These are phyloP conservation scores for Psilocybe subaeruginosa DNA, from an alignment of 768 basidiomycete species.

Conservation along the genomic window DNA sequence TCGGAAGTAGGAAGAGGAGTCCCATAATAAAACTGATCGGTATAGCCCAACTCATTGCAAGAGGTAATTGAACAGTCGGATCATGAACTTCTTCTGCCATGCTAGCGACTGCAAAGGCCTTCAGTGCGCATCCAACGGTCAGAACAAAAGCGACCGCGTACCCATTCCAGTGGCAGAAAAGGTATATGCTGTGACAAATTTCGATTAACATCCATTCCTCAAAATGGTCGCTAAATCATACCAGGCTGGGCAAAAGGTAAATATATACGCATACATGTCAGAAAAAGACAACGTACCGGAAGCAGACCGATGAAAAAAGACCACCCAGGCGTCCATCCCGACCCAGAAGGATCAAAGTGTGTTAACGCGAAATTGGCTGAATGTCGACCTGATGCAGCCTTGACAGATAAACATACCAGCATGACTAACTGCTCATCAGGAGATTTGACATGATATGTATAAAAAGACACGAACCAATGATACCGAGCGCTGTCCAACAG, in stretches of 20 bases:
- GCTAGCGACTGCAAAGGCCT: conserved; percentile 46
- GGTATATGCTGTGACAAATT: conserved; percentile 43
- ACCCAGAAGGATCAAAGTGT: conserved; percentile 61
- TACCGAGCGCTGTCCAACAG: conserved; percentile 64
- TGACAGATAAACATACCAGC: conserved; percentile 56
- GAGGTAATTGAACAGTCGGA: conserved; percentile 56
- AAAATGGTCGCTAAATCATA: conserved; percentile 14
- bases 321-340: conserved; percentile 72
- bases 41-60: conserved; percentile 55
- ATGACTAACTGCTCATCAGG: conserved; percentile 40
- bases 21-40: conserved; percentile 56
- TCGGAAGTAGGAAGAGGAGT: conserved; percentile 59
- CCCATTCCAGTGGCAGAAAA: conserved; percentile 68
- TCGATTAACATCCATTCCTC: not conserved
- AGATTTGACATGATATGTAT: not conserved
- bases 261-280: not conserved
- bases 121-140: not conserved
- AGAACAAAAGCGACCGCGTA: conserved; percentile 22
- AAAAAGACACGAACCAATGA: conserved; percentile 39
- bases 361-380: conserved; percentile 59
- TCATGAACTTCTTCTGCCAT: conserved; percentile 72
- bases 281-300: conserved; percentile 40
- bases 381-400: conserved; percentile 57
- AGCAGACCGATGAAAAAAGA: conserved; percentile 69
- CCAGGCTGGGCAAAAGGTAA: conserved; percentile 30